Percentiles rank a stretch among this genome's conserved stretches.
Conservation (phyloP, 2,329 filamentous ascomycete species). For the Fusarium incarnatum region DNA sequence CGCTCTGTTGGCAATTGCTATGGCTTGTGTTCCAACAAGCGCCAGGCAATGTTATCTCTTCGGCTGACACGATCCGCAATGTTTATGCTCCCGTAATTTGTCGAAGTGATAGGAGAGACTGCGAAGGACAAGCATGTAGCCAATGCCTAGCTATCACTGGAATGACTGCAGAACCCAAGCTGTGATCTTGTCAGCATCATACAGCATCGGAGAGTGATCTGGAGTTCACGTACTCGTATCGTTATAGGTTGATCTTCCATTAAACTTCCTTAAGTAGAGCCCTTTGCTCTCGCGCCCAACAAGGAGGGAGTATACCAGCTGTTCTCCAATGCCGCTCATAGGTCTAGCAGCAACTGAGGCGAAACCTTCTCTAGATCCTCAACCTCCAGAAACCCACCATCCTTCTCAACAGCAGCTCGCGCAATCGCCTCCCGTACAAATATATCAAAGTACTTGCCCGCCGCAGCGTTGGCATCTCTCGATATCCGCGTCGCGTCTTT, state of each 20-base stretch:
- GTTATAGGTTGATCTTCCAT: neutral
- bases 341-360: conserved; percentile 86
- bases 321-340: conserved; percentile 59
- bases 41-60: too few species aligned
- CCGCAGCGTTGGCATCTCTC: conserved; percentile 79
- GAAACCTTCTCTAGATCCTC: conserved; percentile 91
- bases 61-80: too few species aligned
- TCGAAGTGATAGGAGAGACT: neutral
- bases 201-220: neutral
- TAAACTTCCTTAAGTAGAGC: neutral
- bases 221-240: neutral
- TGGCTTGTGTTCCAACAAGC: neutral
- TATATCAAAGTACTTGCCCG: conserved; percentile 88
- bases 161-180: neutral
- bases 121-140: neutral
- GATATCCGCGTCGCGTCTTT: conserved; percentile 77
- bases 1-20: too few species aligned
- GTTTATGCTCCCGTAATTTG: too few species aligned
- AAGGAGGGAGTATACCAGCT: neutral
- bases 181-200: neutral
- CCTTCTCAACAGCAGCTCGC: conserved; percentile 77
- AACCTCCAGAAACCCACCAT: conserved; percentile 80
- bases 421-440: conserved; percentile 92
- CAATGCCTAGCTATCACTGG: neutral
- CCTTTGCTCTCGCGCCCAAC: neutral